Percentiles rank a stretch among this genome's conserved stretches.
These are phyloP conservation scores for Fusarium nodosum DNA, from an alignment of 2,329 filamentous ascomycete genomes.

Conservation along the genomic window DNA sequence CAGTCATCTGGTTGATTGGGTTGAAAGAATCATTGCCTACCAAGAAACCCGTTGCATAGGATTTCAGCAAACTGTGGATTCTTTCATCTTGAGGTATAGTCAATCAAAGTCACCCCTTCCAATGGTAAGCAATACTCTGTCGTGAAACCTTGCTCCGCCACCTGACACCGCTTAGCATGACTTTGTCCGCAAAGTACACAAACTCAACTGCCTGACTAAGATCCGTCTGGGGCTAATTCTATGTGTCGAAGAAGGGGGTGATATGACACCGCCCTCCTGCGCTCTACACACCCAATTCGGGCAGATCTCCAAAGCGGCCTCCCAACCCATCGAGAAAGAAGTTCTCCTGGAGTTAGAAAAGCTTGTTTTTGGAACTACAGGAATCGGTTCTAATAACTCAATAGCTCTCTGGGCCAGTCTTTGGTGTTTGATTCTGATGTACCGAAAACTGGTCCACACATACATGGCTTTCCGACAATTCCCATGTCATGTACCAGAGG, in stretches of 20 bases:
- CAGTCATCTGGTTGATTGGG: constrained; percentile 44
- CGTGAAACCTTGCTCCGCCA: background rate
- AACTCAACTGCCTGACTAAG: constrained; percentile 49
- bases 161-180: constrained; percentile 36
- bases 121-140: constrained; percentile 39
- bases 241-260: constrained; percentile 45
- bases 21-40: constrained; percentile 44
- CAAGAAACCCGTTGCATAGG: constrained; percentile 47
- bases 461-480: constrained; percentile 51
- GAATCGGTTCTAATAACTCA: constrained; percentile 45
- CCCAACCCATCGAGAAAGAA: constrained; percentile 48
- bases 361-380: constrained; percentile 45
- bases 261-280: constrained; percentile 47
- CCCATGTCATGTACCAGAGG: constrained; percentile 49
- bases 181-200: constrained; percentile 48
- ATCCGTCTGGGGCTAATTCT: constrained; percentile 47
- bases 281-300: constrained; percentile 50
- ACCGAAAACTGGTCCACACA: constrained; percentile 49
- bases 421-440: constrained; percentile 51
- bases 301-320: constrained; percentile 49
- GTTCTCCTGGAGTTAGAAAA: constrained; percentile 47
- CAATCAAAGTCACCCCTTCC: constrained; percentile 41
- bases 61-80: constrained; percentile 49
- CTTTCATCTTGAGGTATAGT: constrained; percentile 48
- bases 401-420: constrained; percentile 50